These are phyloP conservation scores for Lasiodiplodia hormozganensis DNA, from an alignment of 2,329 filamentous ascomycete species.

Conservation along the genomic window DNA sequence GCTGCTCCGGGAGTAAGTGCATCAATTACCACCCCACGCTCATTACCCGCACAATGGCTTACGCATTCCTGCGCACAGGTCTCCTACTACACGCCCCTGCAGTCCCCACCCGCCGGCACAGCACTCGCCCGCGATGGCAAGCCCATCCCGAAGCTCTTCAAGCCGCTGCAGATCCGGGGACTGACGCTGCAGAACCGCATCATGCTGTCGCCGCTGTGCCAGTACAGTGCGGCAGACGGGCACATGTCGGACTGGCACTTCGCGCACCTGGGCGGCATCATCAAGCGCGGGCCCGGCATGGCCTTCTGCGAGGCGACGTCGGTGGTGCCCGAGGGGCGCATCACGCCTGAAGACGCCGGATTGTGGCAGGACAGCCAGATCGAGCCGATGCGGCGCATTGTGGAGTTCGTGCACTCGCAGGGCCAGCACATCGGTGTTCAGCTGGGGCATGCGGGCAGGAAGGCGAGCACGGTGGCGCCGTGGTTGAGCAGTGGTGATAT, in stretches of 20 bases:
- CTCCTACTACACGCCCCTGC: constrained; percentile 57
- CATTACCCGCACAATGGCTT: constrained; percentile 11
- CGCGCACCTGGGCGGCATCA: constrained; percentile 80
- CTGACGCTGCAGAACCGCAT: constrained; percentile 73
- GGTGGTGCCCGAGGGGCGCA: constrained; percentile 78
- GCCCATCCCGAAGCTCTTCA: constrained; percentile 66
- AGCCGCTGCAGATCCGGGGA: constrained; percentile 63
- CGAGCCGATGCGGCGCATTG: constrained; percentile 70
- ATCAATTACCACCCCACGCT: neutral
- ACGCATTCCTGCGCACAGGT: constrained; percentile 37
- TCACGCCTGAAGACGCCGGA: constrained; percentile 79
- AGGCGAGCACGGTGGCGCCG: constrained; percentile 65
- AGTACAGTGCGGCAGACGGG: constrained; percentile 71
- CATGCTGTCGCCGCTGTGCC: constrained; percentile 69
- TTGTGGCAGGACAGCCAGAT: constrained; percentile 88
- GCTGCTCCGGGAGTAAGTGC: constrained; percentile 51
- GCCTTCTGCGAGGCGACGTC: constrained; percentile 80
- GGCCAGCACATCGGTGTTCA: constrained; percentile 79
- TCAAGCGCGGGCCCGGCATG: constrained; percentile 76
- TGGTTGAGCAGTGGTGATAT: constrained; percentile 67
- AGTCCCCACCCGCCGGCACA: constrained; percentile 56
- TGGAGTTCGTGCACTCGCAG: constrained; percentile 82
- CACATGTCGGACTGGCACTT: constrained; percentile 83
- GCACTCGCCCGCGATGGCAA: constrained; percentile 44
- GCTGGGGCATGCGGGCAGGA: constrained; percentile 78